Percentiles rank a stretch among this genome's conserved stretches.
Conservation (phyloP, 768 basidiomycete species). For the Rhodosporidiobolus sp. region DNA sequence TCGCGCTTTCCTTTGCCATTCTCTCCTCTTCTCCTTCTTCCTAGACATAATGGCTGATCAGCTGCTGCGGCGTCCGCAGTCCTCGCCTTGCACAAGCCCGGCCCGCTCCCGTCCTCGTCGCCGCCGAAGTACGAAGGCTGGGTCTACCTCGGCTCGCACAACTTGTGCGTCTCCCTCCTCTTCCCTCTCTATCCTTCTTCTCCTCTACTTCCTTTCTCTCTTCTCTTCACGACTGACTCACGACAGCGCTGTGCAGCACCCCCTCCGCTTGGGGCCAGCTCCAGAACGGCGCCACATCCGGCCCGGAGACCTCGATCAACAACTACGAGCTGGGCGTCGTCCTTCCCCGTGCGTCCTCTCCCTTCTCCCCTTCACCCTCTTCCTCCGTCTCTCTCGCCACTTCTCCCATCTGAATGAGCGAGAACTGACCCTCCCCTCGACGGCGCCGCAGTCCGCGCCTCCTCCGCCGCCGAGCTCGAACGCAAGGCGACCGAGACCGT, state of each 20-base stretch:
- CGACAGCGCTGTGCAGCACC: constrained; percentile 9
- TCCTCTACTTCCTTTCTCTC: neutral
- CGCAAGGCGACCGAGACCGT: constrained; percentile 19
- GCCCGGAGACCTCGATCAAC: constrained; percentile 3
- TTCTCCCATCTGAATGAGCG: no score
- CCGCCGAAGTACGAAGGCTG: constrained; percentile 19
- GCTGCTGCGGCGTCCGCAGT: neutral
- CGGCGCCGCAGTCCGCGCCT: constrained; percentile 7
- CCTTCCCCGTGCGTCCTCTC: constrained; percentile 16
- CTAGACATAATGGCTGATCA: neutral
- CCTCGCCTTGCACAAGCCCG: constrained; percentile 24
- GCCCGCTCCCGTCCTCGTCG: no score
- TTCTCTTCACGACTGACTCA: no score
- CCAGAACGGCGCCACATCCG: neutral
- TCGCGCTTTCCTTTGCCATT: neutral
- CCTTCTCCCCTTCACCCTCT: neutral
- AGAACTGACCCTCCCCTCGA: neutral
- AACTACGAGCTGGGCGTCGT: constrained; percentile 39
- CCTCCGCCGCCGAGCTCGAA: constrained; percentile 27
- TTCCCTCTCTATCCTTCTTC: neutral
- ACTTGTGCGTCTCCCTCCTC: constrained; percentile 15
- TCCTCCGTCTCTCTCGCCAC: neutral
- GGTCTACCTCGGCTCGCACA: constrained; percentile 35
- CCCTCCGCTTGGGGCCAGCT: constrained; percentile 33
- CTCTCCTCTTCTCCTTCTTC: neutral